Evolutionary conservation across 345 rosid genomes (phyloP).

Genomic region (Melaleuca quinquenervia): DNA sequence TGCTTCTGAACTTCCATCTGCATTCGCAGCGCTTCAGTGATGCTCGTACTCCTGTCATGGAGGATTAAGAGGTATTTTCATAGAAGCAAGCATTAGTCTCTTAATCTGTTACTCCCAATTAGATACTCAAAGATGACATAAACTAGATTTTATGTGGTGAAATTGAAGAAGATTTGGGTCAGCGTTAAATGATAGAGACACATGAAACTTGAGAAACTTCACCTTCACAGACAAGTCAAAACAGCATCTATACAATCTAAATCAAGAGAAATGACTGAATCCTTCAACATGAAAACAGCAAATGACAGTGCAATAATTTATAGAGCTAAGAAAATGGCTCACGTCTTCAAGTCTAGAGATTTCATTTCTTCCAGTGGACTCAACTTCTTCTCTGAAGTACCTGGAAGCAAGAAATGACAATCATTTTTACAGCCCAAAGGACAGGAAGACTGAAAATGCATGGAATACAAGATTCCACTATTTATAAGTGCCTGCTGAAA

Average conservation of each 20-base stretch:
- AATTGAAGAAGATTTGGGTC: not conserved
- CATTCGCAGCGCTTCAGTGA: slow-evolving; percentile 76
- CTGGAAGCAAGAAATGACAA: slow-evolving; percentile 16
- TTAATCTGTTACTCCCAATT: not conserved
- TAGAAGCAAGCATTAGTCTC: not conserved
- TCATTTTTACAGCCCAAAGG: not conserved
- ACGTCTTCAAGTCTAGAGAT: slow-evolving; percentile 72
- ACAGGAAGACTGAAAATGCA: not conserved
- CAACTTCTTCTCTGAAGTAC: slow-evolving; percentile 39
- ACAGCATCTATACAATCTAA: not conserved
- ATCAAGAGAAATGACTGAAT: not conserved
- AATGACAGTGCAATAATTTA: not conserved
- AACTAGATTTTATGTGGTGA: not conserved
- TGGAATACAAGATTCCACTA: not conserved
- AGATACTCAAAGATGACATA: not conserved
- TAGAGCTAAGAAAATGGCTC: slow-evolving; percentile 9
- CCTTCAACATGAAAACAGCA: not conserved
- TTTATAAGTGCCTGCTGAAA: not conserved
- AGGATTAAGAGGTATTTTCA: not conserved
- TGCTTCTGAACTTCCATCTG: slow-evolving; percentile 94
- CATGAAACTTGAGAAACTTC: not conserved
- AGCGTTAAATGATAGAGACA: not conserved
- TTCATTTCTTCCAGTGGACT: slow-evolving; percentile 49
- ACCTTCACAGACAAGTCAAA: not conserved
- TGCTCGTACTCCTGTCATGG: slow-evolving; percentile 36